These are phyloP conservation scores for Debaryomyces tyrocola DNA, from an alignment of 805 yeast species.

Conservation along the genomic window DNA sequence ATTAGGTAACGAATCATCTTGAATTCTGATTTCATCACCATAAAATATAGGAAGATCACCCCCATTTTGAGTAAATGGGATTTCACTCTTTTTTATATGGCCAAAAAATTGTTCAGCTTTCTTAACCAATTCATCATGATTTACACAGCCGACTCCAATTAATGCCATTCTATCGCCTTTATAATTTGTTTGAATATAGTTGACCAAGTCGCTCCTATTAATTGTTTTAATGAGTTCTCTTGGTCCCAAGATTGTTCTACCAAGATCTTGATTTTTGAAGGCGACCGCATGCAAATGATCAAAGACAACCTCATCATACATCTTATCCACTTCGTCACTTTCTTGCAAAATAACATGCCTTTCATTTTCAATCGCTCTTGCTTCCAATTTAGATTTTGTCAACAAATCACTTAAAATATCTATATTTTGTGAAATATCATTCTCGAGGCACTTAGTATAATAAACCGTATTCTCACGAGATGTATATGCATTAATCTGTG, in stretches of 20 bases:
- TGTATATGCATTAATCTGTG: slow-evolving; percentile 97
- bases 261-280: slow-evolving; percentile 86
- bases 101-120: slow-evolving; percentile 79
- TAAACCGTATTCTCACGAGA: slow-evolving; percentile 97
- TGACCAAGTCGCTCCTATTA: slow-evolving; percentile 68
- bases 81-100: slow-evolving; percentile 56
- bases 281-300: slow-evolving; percentile 95
- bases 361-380: slow-evolving; percentile 87
- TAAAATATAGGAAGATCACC: slow-evolving; percentile 76
- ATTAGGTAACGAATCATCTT: slow-evolving; percentile 79
- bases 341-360: slow-evolving; percentile 96
- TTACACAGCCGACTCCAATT: slow-evolving; percentile 94
- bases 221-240: slow-evolving; percentile 82
- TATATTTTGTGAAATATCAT: slow-evolving; percentile 81
- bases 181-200: slow-evolving; percentile 82
- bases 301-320: slow-evolving; percentile 97
- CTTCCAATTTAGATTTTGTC: slow-evolving; percentile 80
- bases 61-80: slow-evolving; percentile 72
- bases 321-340: slow-evolving; percentile 95
- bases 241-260: slow-evolving; percentile 96
- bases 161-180: slow-evolving; percentile 97
- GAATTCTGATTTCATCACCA: slow-evolving; percentile 83
- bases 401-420: slow-evolving; percentile 88
- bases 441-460: slow-evolving; percentile 82
- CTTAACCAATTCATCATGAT: slow-evolving; percentile 78